Percentiles rank a stretch among this genome's conserved stretches.
Evolutionary conservation across 2,329 filamentous ascomycete species (phyloP).

Genomic region (Fusarium albidum): DNA sequence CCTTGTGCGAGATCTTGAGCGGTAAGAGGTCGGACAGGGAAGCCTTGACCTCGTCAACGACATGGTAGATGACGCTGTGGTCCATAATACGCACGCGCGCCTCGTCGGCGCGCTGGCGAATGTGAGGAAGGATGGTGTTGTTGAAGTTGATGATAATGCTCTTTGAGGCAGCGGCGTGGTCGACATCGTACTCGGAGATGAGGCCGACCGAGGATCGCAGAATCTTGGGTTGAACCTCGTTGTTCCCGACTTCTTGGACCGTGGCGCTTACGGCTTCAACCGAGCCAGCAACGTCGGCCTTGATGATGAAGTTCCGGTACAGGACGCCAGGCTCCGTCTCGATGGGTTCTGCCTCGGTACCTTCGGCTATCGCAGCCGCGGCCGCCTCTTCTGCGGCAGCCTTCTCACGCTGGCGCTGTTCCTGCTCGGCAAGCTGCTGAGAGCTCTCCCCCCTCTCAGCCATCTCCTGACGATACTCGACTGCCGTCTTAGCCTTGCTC

Average conservation of each 20-base stretch:
- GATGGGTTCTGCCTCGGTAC: constrained; percentile 50
- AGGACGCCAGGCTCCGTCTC: constrained; percentile 53
- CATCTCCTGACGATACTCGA: constrained; percentile 78
- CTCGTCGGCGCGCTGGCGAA: constrained; percentile 73
- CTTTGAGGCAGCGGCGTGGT: constrained; percentile 80
- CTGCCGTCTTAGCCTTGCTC: constrained; percentile 78
- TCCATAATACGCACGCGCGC: constrained; percentile 81
- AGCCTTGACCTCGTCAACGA: constrained; percentile 75
- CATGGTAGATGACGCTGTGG: constrained; percentile 85
- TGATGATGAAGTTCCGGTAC: constrained; percentile 83
- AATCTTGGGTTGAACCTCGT: constrained; percentile 81
- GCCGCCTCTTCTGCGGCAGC: constrained; percentile 50
- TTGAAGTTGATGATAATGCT: constrained; percentile 91
- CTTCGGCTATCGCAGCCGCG: constrained; percentile 46
- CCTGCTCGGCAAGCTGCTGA: constrained; percentile 79
- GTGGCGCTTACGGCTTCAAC: constrained; percentile 88
- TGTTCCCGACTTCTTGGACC: constrained; percentile 80
- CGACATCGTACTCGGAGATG: constrained; percentile 85
- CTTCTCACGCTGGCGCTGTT: constrained; percentile 67
- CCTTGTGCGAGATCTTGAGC: constrained; percentile 71
- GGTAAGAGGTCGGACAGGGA: constrained; percentile 75
- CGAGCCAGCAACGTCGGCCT: constrained; percentile 92
- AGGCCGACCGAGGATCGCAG: constrained; percentile 81
- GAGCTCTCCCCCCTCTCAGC: constrained; percentile 77
- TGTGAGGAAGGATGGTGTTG: constrained; percentile 70